A percentile compares a stretch with the other conserved stretches of the same genome.
Evolutionary conservation across 2,329 filamentous ascomycete species (phyloP).

Genomic region (Thelonectria rubi): DNA sequence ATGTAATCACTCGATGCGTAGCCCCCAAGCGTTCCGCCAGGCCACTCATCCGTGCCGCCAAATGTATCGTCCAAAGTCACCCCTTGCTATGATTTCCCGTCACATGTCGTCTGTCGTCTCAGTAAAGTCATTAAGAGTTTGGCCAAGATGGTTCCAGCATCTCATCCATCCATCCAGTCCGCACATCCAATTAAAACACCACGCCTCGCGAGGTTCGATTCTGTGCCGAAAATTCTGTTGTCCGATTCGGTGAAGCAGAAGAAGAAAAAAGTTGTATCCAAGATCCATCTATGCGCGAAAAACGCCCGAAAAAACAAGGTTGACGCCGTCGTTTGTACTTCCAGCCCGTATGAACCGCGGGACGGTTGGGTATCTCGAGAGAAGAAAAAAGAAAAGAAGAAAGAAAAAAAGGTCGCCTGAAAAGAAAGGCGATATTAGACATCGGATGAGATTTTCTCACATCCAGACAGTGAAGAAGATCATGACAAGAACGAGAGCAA

Average conservation of each 20-base stretch:
- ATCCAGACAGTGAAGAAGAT: conserved; percentile 44
- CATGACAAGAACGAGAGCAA: conserved; percentile 43
- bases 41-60: conserved; percentile 6
- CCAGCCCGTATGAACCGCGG: conserved; percentile 40
- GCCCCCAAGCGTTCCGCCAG: neutral
- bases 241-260: neutral
- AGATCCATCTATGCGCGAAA: neutral
- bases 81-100: conserved; percentile 30
- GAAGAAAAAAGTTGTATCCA: neutral
- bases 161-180: conserved; percentile 17
- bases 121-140: conserved; percentile 35
- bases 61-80: conserved; percentile 12
- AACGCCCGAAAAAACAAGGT: neutral
- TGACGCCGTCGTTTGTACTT: conserved; percentile 26
- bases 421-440: conserved; percentile 7
- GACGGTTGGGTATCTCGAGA: conserved; percentile 41
- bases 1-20: conserved; percentile 9
- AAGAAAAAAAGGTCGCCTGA: conserved; percentile 1
- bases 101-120: conserved; percentile 19
- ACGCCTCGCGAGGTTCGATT: neutral
- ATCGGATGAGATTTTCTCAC: conserved; percentile 17
- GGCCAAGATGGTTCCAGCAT: conserved; percentile 28
- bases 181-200: conserved; percentile 8
- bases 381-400: conserved; percentile 26
- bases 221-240: neutral